Base-by-base conservation (phyloP, 805 yeast genomes). In the Saccharomycopsis capsularis region DNA sequence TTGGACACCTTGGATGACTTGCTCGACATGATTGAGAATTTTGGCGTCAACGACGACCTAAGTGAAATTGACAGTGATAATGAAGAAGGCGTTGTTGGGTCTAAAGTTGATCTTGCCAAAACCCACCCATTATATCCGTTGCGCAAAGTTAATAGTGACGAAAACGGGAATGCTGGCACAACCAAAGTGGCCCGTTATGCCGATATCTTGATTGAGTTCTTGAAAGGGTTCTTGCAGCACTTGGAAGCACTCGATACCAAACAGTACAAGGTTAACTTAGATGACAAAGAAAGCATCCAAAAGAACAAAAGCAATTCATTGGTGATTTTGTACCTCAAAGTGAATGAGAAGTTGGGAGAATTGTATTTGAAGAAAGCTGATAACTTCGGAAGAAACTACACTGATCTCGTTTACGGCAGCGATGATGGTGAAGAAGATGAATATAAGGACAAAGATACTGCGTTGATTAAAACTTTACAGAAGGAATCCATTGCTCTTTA, bases 361-460 rank as follows among this genome's bases (percentile, higher is more conserved):
- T 70, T 82, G 16, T 75, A 72, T 51, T 65, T 84, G 44, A 76
- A 75, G 64, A 79, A 81, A 54, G 81, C 89, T 2, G 89, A 83
- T 61, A 69, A 63, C 25, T 83, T 85, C 1, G 67, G 81, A 1
- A 64, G 66, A 6, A 68, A 73, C 2, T 85, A 69, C 60, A 75
- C 84, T 19, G 62, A 76, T 1, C 67, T 82, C 47, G 72, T 74
- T 25, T 84, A 82, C 59, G 85, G 74, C 45, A 78, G 78, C 5
- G 81, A 70, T 16, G 66, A 62, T 27, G 72, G 68, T 35, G 64
- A 65, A 7, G 61, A 55, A 11, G 62, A 57, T 15, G 65, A 59
- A 15, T 46, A 56, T 3, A 58, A 57, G 23, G 55, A 57, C 15
- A 42, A 55, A 15, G 61, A 45, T 9, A 21, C 42, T 46, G 11